Conservation (phyloP, 2,329 filamentous ascomycete species). For the Fusarium pseudocircinatum region DNA sequence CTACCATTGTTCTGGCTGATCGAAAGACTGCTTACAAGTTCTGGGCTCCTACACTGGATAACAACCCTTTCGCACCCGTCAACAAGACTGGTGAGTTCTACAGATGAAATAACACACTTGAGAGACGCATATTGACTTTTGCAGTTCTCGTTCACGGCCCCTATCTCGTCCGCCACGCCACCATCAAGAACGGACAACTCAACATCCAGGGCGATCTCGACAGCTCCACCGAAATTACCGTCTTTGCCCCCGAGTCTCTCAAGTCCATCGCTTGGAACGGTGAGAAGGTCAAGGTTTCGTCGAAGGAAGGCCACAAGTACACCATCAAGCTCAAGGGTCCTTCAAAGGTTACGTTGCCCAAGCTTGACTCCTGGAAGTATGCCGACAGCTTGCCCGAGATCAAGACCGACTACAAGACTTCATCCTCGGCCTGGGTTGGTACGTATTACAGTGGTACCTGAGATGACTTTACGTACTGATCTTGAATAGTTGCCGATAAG, state of each 20-base stretch:
- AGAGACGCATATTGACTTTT: background rate
- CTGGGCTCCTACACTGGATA: slow-evolving; percentile 62
- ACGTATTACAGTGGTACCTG: background rate
- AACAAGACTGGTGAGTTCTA: slow-evolving; percentile 54
- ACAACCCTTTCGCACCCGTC: slow-evolving; percentile 56
- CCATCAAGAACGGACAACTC: slow-evolving; percentile 49
- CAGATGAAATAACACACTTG: rapidly evolving
- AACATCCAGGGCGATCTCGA: slow-evolving; percentile 57
- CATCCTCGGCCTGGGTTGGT: slow-evolving; percentile 55
- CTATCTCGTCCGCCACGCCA: slow-evolving; percentile 60
- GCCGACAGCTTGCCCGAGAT: slow-evolving; percentile 61
- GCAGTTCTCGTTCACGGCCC: slow-evolving; percentile 62
- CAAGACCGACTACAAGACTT: slow-evolving; percentile 53
- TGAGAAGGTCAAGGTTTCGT: slow-evolving; percentile 41
- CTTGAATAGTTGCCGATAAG: slow-evolving; percentile 54
- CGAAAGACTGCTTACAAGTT: slow-evolving; percentile 64
- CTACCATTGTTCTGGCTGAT: slow-evolving; percentile 63
- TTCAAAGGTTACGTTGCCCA: slow-evolving; percentile 49
- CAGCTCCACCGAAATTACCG: slow-evolving; percentile 52
- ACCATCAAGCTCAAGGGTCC: slow-evolving; percentile 43
- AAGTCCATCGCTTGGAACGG: slow-evolving; percentile 63
- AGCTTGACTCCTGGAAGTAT: slow-evolving; percentile 57
- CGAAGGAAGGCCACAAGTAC: slow-evolving; percentile 42
- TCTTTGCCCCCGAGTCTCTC: slow-evolving; percentile 59
- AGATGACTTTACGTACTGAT: background rate